Evolutionary conservation across 345 rosid genomes (phyloP).

Genomic region (Psidium friedrichsthalianum): DNA sequence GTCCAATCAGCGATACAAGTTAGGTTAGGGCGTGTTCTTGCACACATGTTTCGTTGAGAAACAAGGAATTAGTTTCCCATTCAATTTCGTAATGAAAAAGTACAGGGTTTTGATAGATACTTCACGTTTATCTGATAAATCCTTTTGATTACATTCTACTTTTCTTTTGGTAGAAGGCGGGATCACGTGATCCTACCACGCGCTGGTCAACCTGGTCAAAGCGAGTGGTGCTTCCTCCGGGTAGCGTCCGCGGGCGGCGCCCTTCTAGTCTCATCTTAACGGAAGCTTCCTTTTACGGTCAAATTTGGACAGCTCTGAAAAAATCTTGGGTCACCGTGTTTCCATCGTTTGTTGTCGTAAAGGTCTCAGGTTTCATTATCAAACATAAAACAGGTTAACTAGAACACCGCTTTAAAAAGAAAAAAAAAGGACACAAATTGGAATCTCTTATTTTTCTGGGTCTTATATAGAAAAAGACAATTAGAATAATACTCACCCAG

Average conservation of each 20-base stretch:
- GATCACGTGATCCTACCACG: background rate
- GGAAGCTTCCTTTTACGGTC: background rate
- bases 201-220: background rate
- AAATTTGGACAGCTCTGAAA: background rate
- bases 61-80: too few species aligned
- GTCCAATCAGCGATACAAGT: too few species aligned
- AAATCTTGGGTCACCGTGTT: background rate
- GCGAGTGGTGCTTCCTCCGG: background rate
- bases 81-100: background rate
- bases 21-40: too few species aligned
- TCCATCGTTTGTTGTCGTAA: background rate
- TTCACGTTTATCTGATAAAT: background rate
- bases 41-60: too few species aligned
- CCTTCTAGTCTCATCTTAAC: background rate
- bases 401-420: too few species aligned
- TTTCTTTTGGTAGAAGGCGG: background rate
- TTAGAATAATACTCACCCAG: too few species aligned
- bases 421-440: too few species aligned
- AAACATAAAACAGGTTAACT: background rate
- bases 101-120: background rate
- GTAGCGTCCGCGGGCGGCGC: background rate
- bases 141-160: background rate
- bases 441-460: too few species aligned
- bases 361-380: background rate
- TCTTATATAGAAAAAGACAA: too few species aligned